Base-by-base conservation (phyloP, 345 rosid genomes). In the Brassica cretica region DNA sequence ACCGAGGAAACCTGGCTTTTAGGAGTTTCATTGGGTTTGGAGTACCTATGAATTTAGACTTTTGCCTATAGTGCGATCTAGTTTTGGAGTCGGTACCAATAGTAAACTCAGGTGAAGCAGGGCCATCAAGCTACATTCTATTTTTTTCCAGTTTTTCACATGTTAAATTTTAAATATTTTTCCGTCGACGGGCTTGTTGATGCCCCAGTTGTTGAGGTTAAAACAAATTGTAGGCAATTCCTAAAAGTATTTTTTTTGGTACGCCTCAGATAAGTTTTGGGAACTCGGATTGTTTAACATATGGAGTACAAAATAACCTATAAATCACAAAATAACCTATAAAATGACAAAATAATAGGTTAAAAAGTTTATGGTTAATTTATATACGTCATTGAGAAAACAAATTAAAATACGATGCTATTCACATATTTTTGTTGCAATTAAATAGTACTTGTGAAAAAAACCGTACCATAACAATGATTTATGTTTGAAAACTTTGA, bases 1-100 rank as follows among this genome's bases (percentile, higher is more conserved):
- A 80, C 35, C 83, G 76, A 80, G 76, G 73, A 71, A 72, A 78
- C 83, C 76, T 44, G 76, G 75, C 69, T 64, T 80, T 82, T 74
- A 64, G 58, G 64, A 29, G 24, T 37, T 59, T 68, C 70, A 66
- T 76, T 72, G 78, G 55, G 63, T 37, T 78, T 59, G 60, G 46
- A 37, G 62, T 76, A 78, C 37, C 75, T 73, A 62, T 64, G 66
- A 16, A 21, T 56, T 41, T 69, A 35, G 71, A 79, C 72, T 79
- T 80, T 56, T 55, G 66, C 79, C 68, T 75, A 29, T 41, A 80
- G 76, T 75, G 79, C 78, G 79, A 80, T 80, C 78, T 79, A 61
- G n/a, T 79, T 79, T 79, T 55, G 82, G 35, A 74, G 71, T 80
- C 41, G 82, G 55, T 64, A 74, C 79, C 76, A 80, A 62, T 63